Conservation (phyloP, 192 early-diverging fungal genomes). For the Coemansia sp. region DNA sequence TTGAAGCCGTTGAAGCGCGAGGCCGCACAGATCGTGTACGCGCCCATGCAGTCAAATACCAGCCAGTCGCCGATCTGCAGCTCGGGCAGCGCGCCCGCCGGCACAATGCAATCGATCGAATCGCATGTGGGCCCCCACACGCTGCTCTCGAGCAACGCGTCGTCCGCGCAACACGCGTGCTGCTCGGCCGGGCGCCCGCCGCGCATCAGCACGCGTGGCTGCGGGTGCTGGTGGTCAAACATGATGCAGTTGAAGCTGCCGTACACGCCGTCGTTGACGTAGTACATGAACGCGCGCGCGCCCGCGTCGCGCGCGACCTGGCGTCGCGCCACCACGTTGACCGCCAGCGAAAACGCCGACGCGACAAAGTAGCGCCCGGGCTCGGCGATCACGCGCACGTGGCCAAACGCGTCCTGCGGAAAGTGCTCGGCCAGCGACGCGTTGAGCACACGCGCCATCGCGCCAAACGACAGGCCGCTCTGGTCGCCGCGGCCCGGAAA, state of each 20-base stretch:
- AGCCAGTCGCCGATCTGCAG: conserved; percentile 95
- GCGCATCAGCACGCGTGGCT: conserved; percentile 63
- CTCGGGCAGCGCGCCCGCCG: conserved; percentile 65
- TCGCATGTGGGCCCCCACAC: conserved; percentile 99
- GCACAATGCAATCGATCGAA: conserved; percentile 90
- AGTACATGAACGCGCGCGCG: conserved; percentile 68
- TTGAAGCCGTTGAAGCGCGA: conserved; percentile 87
- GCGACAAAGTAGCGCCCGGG: conserved; percentile 96
- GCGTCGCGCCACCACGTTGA: conserved; percentile 89
- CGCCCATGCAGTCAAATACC: conserved; percentile 92
- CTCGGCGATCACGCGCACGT: conserved; percentile 92
- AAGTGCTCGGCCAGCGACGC: conserved; percentile 77
- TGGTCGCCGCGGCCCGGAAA: conserved; percentile 80
- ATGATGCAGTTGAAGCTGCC: conserved; percentile 98
- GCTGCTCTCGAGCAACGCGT: conserved; percentile 52
- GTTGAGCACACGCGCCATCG: conserved; percentile 73
- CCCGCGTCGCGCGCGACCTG: conserved; percentile 56
- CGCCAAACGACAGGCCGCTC: conserved; percentile 76
- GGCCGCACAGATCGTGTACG: conserved; percentile 90
- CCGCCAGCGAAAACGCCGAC: conserved; percentile 89
- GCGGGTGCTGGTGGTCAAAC: conserved; percentile 86
- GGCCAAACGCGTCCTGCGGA: conserved; percentile 50
- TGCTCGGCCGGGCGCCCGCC: conserved; percentile 42
- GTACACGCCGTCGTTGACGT: conserved; percentile 99
- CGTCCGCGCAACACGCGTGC: not conserved